Percentiles rank a stretch among this genome's conserved stretches.
Evolutionary conservation across 1,284 basidiomycete genomes (phyloP).

Genomic region (Ceratobasidium sp.): DNA sequence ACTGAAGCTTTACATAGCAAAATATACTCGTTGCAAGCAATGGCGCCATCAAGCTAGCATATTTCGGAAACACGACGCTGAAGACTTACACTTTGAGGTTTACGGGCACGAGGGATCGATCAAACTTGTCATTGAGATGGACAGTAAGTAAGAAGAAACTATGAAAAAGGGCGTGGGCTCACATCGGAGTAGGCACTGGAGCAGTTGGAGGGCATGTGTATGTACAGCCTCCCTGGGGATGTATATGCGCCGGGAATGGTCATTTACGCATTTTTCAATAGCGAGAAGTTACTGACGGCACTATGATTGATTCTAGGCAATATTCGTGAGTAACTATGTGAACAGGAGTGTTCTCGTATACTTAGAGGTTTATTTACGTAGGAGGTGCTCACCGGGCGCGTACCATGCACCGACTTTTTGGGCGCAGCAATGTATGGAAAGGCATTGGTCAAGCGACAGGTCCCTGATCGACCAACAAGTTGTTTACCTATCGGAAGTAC

Average conservation of each 20-base stretch:
- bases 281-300: background rate
- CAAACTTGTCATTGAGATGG: background rate
- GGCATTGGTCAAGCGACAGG: background rate
- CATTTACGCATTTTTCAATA: background rate
- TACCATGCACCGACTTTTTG: background rate
- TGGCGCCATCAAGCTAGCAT: background rate
- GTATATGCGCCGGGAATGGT: conserved; percentile 33
- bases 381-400: background rate
- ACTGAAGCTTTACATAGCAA: background rate
- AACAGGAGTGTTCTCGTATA: background rate
- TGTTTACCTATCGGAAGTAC: background rate
- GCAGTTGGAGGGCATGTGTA: background rate
- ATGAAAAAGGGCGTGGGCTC: background rate
- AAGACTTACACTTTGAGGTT: background rate
- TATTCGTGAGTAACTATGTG: background rate
- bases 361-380: background rate
- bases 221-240: background rate
- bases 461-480: background rate
- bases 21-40: background rate
- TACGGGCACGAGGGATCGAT: background rate
- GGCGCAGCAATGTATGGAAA: background rate
- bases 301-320: too few relatives aligned
- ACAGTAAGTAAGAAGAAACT: background rate
- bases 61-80: conserved; percentile 2
- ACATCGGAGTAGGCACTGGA: background rate